Conservation (phyloP, 176 grass and related monocot genomes). For the Lolium multiflorum region DNA sequence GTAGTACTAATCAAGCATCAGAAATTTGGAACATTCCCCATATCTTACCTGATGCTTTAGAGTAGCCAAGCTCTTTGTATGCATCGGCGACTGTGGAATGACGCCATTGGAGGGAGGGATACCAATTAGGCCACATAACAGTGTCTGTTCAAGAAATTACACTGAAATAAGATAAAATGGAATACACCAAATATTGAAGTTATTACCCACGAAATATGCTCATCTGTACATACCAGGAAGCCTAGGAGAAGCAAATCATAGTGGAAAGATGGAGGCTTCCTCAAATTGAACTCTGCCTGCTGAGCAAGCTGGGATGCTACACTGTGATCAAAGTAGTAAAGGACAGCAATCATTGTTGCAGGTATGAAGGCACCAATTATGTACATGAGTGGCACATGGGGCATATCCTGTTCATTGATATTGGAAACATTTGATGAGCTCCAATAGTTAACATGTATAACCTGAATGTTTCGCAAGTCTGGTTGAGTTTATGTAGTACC, state of each 20-base stretch:
- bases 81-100: conserved; percentile 99
- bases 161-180: not conserved
- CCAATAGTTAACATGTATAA: conserved; percentile 24
- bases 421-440: conserved; percentile 24
- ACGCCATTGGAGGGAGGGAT: conserved; percentile 99
- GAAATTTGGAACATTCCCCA: conserved; percentile 10
- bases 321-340: conserved; percentile 98
- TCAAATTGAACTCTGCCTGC: conserved; percentile 96
- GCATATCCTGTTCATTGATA: conserved; percentile 76
- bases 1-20: not conserved
- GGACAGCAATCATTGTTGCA: conserved; percentile 98
- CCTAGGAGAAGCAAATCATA: conserved; percentile 98
- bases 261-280: conserved; percentile 96
- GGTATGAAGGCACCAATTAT: conserved; percentile 96
- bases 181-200: conserved; percentile 12
- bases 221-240: conserved; percentile 75
- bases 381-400: conserved; percentile 85
- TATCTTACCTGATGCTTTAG: conserved; percentile 91
- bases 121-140: conserved; percentile 91
- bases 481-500: conserved; percentile 38
- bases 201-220: conserved; percentile 24
- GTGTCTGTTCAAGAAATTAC: conserved; percentile 67
- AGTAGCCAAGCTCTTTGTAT: conserved; percentile 97
- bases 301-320: conserved; percentile 98
- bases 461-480: not conserved